Evolutionary conservation across 1,284 basidiomycete species (phyloP).

Genomic region (Cutaneotrichosporon sp.): DNA sequence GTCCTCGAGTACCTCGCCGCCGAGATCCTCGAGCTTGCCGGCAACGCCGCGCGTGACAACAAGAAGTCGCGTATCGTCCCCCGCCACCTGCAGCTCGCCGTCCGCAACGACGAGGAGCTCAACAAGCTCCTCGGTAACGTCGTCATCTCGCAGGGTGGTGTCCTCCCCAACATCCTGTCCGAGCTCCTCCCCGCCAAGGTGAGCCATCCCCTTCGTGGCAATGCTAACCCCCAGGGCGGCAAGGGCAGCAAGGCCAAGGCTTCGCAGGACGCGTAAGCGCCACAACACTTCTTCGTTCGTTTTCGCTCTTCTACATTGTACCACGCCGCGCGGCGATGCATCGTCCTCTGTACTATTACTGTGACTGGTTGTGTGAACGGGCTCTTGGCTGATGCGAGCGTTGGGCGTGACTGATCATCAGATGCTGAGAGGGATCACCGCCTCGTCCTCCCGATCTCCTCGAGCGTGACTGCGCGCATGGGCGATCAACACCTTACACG

Average conservation of each 20-base stretch:
- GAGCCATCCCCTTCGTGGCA: background rate
- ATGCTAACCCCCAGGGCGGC: background rate
- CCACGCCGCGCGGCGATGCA: conserved; percentile 13
- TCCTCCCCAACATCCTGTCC: conserved; percentile 70
- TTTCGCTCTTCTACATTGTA: conserved; percentile 19
- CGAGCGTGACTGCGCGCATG: no score
- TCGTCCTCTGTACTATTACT: background rate
- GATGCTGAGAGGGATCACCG: no score
- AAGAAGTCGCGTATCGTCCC: conserved; percentile 87
- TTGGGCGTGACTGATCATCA: no score
- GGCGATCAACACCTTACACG: no score
- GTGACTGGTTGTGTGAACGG: no score
- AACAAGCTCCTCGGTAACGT: conserved; percentile 66
- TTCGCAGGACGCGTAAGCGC: conserved; percentile 29
- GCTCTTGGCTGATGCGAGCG: background rate
- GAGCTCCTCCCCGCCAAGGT: conserved; percentile 61
- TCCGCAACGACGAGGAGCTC: conserved; percentile 80
- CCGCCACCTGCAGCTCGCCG: conserved; percentile 84
- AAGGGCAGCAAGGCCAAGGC: conserved; percentile 51
- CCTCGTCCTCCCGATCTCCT: no score
- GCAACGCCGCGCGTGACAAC: conserved; percentile 66
- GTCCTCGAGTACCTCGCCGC: conserved; percentile 67
- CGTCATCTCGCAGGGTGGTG: conserved; percentile 88
- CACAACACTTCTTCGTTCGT: conserved; percentile 10
- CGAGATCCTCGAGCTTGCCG: conserved; percentile 84